Evolutionary conservation across 2,329 filamentous ascomycete genomes (phyloP), one percentile per base, ranked within the genome.

Genomic region (Sarocladium oryzae): DNA sequence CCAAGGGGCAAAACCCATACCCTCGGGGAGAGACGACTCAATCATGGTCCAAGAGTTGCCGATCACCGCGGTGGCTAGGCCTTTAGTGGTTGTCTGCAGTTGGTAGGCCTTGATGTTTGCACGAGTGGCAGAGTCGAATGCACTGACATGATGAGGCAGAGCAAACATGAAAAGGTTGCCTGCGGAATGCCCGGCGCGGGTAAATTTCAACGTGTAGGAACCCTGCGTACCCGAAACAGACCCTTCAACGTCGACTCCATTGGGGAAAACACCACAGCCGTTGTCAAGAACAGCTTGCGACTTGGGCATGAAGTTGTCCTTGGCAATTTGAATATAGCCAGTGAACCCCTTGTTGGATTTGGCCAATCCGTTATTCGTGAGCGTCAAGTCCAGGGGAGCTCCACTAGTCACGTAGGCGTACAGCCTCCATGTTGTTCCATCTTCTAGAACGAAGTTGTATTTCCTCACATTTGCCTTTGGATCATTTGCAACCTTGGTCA

Each of bases 61-160:
- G 50, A 84, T 68, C 0, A 96, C 79, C 1, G 84, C 86, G 1
- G 79, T 86, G 7, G 86, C 87, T 13, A 81, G 69, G 9, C 93
- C 93, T 69, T 96, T 97, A 20, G 89, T 95, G 0, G 89, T 86
- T 1, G 89, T 93, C 52, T 85, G 79, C 50, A 97, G 71, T 56
- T 79, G 74, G 2, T 93, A 64, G 4, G 71, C 78, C 10, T 73
- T 71, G 23, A 73, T 70, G 8, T 69, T 70, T 7, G 81, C 81
- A 18, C 58, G 60, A 2, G 78, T 82, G 1, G 66, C 67, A 1
- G 66, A 59, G 57, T 88, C 81, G 54, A 97, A 91, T 0, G 88
- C 89, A 30, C 82, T 72, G 2, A 89, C 65, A 57, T 97, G 93
- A 66, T 97, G 92, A 20, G 91, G 89, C 45, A 99, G 71, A 15